Evolutionary conservation across 495 filamentous ascomycete species (phyloP).

Genomic region (Bathelium albidoporum): DNA sequence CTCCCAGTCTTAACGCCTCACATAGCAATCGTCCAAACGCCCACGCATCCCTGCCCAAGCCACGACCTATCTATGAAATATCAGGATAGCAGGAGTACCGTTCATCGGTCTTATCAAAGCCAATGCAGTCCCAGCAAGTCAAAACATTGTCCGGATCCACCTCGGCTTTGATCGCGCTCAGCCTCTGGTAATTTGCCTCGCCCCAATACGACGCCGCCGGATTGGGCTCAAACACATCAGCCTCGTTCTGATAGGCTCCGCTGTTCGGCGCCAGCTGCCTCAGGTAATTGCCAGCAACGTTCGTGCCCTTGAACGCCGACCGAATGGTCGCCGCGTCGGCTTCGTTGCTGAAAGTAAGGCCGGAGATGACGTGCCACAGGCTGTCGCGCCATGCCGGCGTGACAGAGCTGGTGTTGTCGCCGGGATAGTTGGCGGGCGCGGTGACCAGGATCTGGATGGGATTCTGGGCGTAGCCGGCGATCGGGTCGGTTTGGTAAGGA

Average conservation of each 20-base stretch:
- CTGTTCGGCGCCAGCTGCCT: slow-evolving; percentile 8
- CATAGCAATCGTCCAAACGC: no score
- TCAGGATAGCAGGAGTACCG: slow-evolving; percentile 11
- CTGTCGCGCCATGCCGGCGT: slow-evolving; percentile 11
- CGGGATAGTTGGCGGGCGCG: slow-evolving; percentile 9
- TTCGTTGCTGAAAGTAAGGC: slow-evolving; percentile 7
- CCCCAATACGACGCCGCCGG: slow-evolving; percentile 10
- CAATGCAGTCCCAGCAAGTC: slow-evolving; percentile 15
- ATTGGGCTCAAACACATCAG: slow-evolving; percentile 11
- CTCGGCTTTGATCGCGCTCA: slow-evolving; percentile 9
- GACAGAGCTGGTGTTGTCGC: slow-evolving; percentile 12
- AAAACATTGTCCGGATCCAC: slow-evolving; percentile 14
- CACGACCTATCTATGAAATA: neutral
- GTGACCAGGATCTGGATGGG: slow-evolving; percentile 12
- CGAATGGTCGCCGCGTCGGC: neutral
- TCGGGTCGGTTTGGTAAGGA: neutral
- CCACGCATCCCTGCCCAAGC: neutral
- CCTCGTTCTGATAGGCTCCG: slow-evolving; percentile 17
- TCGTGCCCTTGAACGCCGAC: neutral
- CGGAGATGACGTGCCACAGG: slow-evolving; percentile 11
- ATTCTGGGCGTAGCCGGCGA: neutral
- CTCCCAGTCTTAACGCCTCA: no score
- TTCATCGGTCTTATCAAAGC: slow-evolving; percentile 9
- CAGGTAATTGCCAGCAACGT: slow-evolving; percentile 6
- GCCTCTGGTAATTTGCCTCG: slow-evolving; percentile 9